Evolutionary conservation across 106 monocot genomes (phyloP).

Genomic region (Allium fistulosum): DNA sequence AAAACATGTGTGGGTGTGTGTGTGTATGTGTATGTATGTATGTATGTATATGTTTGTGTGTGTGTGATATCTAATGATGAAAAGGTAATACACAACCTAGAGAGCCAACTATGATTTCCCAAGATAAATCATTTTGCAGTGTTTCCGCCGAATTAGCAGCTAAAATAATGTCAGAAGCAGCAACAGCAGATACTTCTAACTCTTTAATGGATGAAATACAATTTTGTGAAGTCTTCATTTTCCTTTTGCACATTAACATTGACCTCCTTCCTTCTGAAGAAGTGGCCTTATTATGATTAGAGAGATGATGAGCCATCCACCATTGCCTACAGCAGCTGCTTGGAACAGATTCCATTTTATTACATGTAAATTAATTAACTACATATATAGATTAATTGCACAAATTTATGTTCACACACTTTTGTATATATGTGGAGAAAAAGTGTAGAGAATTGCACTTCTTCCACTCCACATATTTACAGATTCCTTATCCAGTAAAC

Average conservation of each 20-base stretch:
- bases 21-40: neutral
- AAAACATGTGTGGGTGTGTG: neutral
- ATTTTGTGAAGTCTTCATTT: neutral
- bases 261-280: neutral
- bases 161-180: neutral
- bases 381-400: no score
- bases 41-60: neutral
- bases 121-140: slow-evolving; percentile 45
- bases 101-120: slow-evolving; percentile 74
- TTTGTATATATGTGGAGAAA: no score
- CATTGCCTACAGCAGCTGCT: neutral
- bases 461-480: no score
- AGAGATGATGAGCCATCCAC: neutral
- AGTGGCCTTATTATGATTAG: neutral
- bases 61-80: neutral
- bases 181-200: slow-evolving; percentile 10
- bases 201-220: neutral
- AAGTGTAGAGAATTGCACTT: no score
- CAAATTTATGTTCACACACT: no score
- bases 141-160: no score
- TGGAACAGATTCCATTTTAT: neutral
- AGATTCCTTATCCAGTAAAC: no score
- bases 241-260: neutral
- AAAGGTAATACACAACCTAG: slow-evolving; percentile 26
- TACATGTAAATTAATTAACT: neutral